These are phyloP conservation scores for Wickerhamomyces sp. DNA, from an alignment of 1,139 yeast genomes.

Conservation along the genomic window DNA sequence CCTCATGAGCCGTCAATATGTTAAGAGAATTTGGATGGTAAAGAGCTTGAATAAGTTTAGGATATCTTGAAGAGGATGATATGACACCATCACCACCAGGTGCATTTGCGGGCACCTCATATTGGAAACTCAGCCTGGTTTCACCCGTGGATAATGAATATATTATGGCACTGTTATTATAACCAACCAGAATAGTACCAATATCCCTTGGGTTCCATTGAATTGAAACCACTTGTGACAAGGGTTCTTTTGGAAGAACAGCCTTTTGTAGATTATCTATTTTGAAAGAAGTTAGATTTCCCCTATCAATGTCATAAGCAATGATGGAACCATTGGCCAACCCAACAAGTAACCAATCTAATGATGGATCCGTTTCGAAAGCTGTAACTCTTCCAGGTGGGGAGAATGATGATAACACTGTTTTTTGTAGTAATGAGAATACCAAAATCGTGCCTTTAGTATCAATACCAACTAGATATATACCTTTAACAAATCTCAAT, in stretches of 20 bases:
- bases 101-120: conserved; percentile 56
- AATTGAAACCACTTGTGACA: conserved; percentile 58
- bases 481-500: conserved; percentile 69
- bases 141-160: conserved; percentile 63
- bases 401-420: conserved; percentile 44
- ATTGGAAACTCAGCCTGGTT: conserved; percentile 51
- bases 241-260: conserved; percentile 28
- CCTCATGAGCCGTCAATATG: conserved; percentile 70
- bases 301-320: conserved; percentile 83
- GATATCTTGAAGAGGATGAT: conserved; percentile 33
- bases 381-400: conserved; percentile 66
- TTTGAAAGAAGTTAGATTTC: conserved; percentile 57
- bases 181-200: conserved; percentile 70
- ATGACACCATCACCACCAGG: conserved; percentile 58
- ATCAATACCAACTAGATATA: conserved; percentile 70
- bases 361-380: conserved; percentile 72
- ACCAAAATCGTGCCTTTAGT: conserved; percentile 52
- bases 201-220: conserved; percentile 89
- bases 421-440: conserved; percentile 62
- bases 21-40: conserved; percentile 96
- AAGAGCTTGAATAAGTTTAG: conserved; percentile 55
- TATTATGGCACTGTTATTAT: conserved; percentile 61
- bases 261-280: conserved; percentile 68
- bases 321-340: conserved; percentile 67
- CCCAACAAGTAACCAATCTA: conserved; percentile 86